Evolutionary conservation across 192 early-diverging fungal species (phyloP), one percentile per base, ranked within the genome.

Genomic region (Coemansia pectinata): DNA sequence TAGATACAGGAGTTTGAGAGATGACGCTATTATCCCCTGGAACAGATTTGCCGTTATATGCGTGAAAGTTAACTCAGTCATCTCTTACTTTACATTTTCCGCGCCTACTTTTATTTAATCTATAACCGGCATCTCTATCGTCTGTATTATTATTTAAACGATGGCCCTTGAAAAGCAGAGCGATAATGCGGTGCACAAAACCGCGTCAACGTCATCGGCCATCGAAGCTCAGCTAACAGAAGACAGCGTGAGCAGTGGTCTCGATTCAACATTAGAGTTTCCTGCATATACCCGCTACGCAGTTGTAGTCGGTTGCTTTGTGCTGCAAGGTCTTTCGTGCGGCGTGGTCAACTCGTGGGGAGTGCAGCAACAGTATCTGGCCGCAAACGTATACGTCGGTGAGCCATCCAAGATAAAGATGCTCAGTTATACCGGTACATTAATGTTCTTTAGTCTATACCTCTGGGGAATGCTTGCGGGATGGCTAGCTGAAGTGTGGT

Each of bases 401-500:
- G 47, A 68, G 10, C 27, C 63, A 15, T 9, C 41, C 14, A 74
- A 71, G 41, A 62, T 69, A 42, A 65, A 69, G 21, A 69, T 69
- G 0, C 76, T 82, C 6, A 55, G 79, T 34, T 82, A 77, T 23
- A 66, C 77, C 10, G 79, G 79, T 4, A 77, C 79, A 5, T 62
- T 82, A 17, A 76, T 77, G 79, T 77, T 69, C 23, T 77, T 82
- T 27, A 34, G 74, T 3, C 40, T 77, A 0, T 77, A 77, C 15
- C n/a, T 82, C 10, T 77, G 74, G 79, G 79, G 71, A 31, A 67
- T 82, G 68, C 55, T 67, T 0, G 79, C 76, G 2, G 81, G 81
- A 5, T 83, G 77, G 76, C 25, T 72, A 23, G 81, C 81, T 12
- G 81, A 83, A 55, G 73, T 77, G n/a, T 83, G 77, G 76, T 78